Conservation (phyloP, 257 asterid species). For the Capsicum chinense region DNA sequence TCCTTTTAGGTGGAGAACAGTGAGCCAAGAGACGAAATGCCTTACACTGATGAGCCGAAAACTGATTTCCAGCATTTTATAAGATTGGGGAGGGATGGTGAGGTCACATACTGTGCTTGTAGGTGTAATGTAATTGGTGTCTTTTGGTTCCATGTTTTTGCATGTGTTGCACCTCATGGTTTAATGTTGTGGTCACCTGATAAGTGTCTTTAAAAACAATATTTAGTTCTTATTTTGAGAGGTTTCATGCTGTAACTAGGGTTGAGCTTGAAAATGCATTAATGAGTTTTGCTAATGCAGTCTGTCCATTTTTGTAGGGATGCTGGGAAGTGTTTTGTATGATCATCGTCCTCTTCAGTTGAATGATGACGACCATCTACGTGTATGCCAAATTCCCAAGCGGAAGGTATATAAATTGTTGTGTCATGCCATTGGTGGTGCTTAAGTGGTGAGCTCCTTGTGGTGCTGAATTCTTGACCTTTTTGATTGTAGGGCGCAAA, state of each 20-base stretch:
- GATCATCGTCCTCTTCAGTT: slow-evolving; percentile 45
- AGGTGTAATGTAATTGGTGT: neutral
- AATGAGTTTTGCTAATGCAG: neutral
- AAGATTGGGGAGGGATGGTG: slow-evolving; percentile 40
- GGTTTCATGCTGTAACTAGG: neutral
- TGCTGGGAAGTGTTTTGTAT: slow-evolving; percentile 28
- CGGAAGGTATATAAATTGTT: slow-evolving; percentile 36
- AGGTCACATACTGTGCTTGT: slow-evolving; percentile 26
- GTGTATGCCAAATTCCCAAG: slow-evolving; percentile 46
- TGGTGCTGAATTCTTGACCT: neutral
- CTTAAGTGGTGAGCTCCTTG: neutral
- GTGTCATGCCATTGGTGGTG: neutral
- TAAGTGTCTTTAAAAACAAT: neutral
- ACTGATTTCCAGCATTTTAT: slow-evolving; percentile 43
- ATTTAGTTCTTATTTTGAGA: neutral
- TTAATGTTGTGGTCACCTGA: neutral
- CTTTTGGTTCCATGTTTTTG: neutral
- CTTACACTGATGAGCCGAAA: slow-evolving; percentile 30
- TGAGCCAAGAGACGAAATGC: slow-evolving; percentile 42
- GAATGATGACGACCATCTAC: slow-evolving; percentile 46
- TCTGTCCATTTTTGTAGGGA: slow-evolving; percentile 10
- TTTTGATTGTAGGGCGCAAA: slow-evolving; percentile 43
- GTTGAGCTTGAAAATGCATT: neutral
- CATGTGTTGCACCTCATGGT: neutral
- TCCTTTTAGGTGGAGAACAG: slow-evolving; percentile 48